Percentiles rank a stretch among this genome's conserved stretches.
Conservation (phyloP, 176 grass and related monocot species). For the Bolboschoenus planiculmis region DNA sequence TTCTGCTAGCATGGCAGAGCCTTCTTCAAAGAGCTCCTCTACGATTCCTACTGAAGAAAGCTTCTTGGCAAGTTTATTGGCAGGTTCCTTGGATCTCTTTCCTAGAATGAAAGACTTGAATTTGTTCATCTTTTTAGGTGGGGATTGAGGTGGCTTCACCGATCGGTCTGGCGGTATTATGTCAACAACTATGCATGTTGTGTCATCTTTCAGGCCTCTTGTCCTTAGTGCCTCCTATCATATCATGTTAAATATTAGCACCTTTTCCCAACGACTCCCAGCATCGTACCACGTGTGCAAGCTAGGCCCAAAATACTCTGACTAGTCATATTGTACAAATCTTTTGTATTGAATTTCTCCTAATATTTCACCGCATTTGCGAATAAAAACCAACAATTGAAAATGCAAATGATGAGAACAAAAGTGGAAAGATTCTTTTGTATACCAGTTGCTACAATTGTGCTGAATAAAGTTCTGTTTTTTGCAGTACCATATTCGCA, state of each 20-base stretch:
- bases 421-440: not conserved
- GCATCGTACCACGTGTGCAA: not conserved
- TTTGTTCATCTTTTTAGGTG: slow-evolving; percentile 82
- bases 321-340: not conserved
- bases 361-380: not conserved
- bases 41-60: slow-evolving; percentile 49
- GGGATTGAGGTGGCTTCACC: slow-evolving; percentile 41
- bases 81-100: slow-evolving; percentile 55
- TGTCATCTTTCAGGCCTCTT: slow-evolving; percentile 92
- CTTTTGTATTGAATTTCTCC: not conserved
- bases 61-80: slow-evolving; percentile 71
- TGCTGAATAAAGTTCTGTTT: not conserved
- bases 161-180: slow-evolving; percentile 73
- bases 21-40: slow-evolving; percentile 94
- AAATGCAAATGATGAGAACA: not conserved
- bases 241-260: slow-evolving; percentile 5
- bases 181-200: slow-evolving; percentile 93
- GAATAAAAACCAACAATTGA: not conserved
- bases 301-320: not conserved
- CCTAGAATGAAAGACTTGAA: slow-evolving; percentile 66
- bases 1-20: slow-evolving; percentile 90
- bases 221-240: slow-evolving; percentile 78
- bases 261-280: not conserved
- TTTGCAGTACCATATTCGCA: slow-evolving; percentile 9
- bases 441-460: not conserved